Evolutionary conservation across 495 filamentous ascomycete species (phyloP).

Genomic region (Parathielavia hyrcaniae): DNA sequence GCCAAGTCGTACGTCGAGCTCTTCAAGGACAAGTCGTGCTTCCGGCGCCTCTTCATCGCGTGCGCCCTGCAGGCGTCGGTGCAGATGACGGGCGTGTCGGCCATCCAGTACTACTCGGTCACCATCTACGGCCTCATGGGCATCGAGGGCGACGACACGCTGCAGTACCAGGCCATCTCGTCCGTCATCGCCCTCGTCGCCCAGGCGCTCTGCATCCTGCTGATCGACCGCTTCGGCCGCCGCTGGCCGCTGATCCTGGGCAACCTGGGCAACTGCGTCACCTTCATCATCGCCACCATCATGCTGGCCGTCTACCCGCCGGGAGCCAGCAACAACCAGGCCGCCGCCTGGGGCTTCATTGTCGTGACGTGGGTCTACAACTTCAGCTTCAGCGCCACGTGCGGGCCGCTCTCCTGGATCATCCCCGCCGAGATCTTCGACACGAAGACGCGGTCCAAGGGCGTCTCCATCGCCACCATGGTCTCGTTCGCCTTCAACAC

Average conservation of each 20-base stretch:
- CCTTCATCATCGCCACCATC: constrained; percentile 15
- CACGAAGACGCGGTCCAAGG: constrained; percentile 9
- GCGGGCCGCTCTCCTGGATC: constrained; percentile 13
- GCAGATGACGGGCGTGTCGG: constrained; percentile 13
- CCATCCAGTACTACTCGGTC: constrained; percentile 18
- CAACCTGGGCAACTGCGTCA: constrained; percentile 14
- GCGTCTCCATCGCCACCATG: constrained; percentile 15
- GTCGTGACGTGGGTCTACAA: constrained; percentile 12
- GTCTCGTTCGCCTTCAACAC: constrained; percentile 14
- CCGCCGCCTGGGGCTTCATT: constrained; percentile 14
- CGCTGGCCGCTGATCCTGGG: constrained; percentile 11
- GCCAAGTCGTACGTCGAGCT: constrained; percentile 14
- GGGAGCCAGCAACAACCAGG: background rate
- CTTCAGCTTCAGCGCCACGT: constrained; percentile 14
- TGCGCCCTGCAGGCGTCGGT: constrained; percentile 5
- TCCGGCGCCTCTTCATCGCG: constrained; percentile 13
- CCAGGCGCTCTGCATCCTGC: constrained; percentile 5
- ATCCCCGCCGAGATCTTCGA: constrained; percentile 14
- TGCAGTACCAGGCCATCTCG: constrained; percentile 16
- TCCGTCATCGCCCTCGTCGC: constrained; percentile 12
- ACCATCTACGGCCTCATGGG: constrained; percentile 14
- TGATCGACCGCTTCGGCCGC: constrained; percentile 12
- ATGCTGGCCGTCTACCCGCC: constrained; percentile 9
- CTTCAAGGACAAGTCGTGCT: constrained; percentile 9
- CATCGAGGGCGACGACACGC: constrained; percentile 13